A percentile compares a stretch with the other conserved stretches of the same genome.
Evolutionary conservation across 176 grass and related monocot genomes (phyloP).

Genomic region (Triticum monococcum): DNA sequence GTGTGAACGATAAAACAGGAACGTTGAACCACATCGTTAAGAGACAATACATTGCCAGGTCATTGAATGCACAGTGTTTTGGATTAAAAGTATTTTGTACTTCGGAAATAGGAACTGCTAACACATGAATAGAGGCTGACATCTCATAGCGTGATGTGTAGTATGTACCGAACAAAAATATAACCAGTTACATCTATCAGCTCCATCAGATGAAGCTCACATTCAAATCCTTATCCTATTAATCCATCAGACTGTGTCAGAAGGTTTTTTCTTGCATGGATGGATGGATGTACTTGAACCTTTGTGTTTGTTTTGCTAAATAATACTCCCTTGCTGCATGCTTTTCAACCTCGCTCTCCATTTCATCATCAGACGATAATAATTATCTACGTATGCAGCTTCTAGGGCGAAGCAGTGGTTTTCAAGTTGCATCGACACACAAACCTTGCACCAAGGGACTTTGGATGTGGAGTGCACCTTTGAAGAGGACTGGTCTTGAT

Average conservation of each 20-base stretch:
- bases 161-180: not conserved
- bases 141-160: not conserved
- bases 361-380: not conserved
- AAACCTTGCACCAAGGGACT: constrained; percentile 97
- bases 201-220: not conserved
- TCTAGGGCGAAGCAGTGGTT: constrained; percentile 81
- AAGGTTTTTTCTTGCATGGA: not conserved
- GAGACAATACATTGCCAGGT: not conserved
- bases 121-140: not conserved
- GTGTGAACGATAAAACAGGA: not conserved
- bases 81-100: not conserved
- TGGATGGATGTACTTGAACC: not conserved
- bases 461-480: constrained; percentile 95
- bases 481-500: constrained; percentile 88
- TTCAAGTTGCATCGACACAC: constrained; percentile 97
- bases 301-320: not conserved
- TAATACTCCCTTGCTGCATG: not conserved
- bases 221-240: not conserved
- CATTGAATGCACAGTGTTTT: not conserved
- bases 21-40: not conserved
- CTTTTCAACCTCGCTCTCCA: constrained; percentile 10
- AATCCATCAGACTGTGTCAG: not conserved
- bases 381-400: constrained; percentile 42
- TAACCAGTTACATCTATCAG: not conserved
- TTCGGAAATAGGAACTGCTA: not conserved